Percentiles rank a stretch among this genome's conserved stretches.
Conservation (phyloP, 306 rosid genomes). For the Erythrophleum fordii region DNA sequence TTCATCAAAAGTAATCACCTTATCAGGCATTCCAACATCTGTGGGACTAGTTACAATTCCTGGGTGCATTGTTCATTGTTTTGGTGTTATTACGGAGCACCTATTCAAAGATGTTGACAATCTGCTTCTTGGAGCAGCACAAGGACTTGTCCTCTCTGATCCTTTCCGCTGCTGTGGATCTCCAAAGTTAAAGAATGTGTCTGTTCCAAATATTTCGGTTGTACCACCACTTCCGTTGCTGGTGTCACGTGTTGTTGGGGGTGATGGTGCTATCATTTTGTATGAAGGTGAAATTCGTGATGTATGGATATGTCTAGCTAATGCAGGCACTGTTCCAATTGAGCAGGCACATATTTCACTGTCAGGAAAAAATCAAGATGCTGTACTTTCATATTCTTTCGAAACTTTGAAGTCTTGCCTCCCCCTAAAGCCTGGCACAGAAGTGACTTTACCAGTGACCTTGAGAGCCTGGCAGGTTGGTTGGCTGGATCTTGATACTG, state of each 20-base stretch:
- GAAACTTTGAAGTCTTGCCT: conserved; percentile 84
- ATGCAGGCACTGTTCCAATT: conserved; percentile 94
- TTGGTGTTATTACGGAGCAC: conserved; percentile 98
- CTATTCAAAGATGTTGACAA: conserved; percentile 95
- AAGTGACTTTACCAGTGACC: conserved; percentile 91
- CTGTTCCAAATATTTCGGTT: conserved; percentile 84
- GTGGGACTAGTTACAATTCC: conserved; percentile 83
- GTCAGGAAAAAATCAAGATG: conserved; percentile 92
- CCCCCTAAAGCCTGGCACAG: conserved; percentile 92
- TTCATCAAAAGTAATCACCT: conserved; percentile 88
- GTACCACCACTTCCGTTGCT: conserved; percentile 81
- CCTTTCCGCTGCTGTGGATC: conserved; percentile 98
- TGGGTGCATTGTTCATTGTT: conserved; percentile 94
- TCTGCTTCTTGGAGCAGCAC: conserved; percentile 90
- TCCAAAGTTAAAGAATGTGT: conserved; percentile 75
- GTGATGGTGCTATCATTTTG: conserved; percentile 91
- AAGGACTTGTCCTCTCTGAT: conserved; percentile 98
- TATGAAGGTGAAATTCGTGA: conserved; percentile 96
- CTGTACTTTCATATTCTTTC: conserved; percentile 69
- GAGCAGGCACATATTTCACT: conserved; percentile 92
- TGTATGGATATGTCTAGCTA: conserved; percentile 86
- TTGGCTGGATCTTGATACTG: conserved; percentile 60
- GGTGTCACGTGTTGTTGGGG: conserved; percentile 83
- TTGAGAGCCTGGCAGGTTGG: conserved; percentile 91
- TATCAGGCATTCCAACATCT: conserved; percentile 92